Evolutionary conservation across 2,329 filamentous ascomycete species (phyloP), one percentile per base, ranked within the genome.

Genomic region (Fusarium pseudoanthophilum): DNA sequence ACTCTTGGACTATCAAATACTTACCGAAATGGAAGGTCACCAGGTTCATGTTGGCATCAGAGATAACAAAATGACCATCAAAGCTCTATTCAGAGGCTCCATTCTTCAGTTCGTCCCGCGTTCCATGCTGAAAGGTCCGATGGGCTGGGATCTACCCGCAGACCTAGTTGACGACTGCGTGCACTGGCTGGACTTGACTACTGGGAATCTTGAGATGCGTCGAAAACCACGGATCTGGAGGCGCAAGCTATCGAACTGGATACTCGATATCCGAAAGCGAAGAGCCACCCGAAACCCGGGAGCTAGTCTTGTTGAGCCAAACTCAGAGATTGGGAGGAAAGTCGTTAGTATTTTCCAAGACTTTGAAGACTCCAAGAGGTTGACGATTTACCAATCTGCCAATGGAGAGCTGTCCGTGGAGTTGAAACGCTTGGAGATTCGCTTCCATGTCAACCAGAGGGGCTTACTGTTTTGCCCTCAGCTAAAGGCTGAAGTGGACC

Each of bases 171-270:
- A 87, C 0, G 79, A 85, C 11, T 91, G 87, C 56, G 82, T 87
- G 1, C 90, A 93, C 69, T 92, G 90, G 89, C 80, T 92, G 8
- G 82, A 92, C 46, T 18, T 90, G 0, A 53, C 34, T 0, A 78
- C 69, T 0, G 68, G 77, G 0, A 53, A 72, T 0, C 56, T 93
- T 0, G 87, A 92, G 49, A 85, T 91, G 28, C 83, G 90, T 14
- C 84, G 83, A 11, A 77, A 78, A 2, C 80, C 84, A 0, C 67
- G 77, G 0, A 78, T 79, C 8, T 86, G 81, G 83, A 49, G 18
- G 0, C 65, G 49, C 0, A 73, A 71, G 11, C 16, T 1, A 0
- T 70, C 62, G 1, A 79, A 82, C 45, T 87, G 84, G 84, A 57
- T 67, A 0, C 63, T 86, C 1, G 62, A 84, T 14, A 21, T 84